phyloP scores from a whole-genome alignment of 1,284 basidiomycete species.

The Cryptococcus sp. region DNA sequence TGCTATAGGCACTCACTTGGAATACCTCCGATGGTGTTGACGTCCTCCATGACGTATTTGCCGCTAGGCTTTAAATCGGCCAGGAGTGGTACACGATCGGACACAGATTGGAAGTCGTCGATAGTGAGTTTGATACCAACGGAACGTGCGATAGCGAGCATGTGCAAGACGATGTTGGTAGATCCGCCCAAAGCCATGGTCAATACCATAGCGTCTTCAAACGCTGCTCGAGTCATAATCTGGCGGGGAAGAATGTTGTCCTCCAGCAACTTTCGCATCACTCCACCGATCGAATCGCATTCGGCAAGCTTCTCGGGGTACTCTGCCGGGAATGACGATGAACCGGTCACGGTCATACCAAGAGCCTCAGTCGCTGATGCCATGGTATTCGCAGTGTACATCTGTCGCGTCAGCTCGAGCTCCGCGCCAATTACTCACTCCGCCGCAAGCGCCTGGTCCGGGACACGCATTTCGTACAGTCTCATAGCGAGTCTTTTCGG shows the following conservation, averaged over 20 bases:
- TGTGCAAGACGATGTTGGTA: slow-evolving; percentile 89
- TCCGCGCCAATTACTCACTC: slow-evolving; percentile 61
- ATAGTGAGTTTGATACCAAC: slow-evolving; percentile 84
- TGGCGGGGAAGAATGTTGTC: slow-evolving; percentile 90
- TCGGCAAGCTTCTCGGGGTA: slow-evolving; percentile 76
- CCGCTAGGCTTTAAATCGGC: slow-evolving; percentile 94
- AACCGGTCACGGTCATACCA: slow-evolving; percentile 96
- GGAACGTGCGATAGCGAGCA: slow-evolving; percentile 90
- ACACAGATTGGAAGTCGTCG: slow-evolving; percentile 89
- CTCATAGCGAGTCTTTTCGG: slow-evolving; percentile 77
- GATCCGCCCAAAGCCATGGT: slow-evolving; percentile 94
- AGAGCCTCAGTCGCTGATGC: slow-evolving; percentile 87
- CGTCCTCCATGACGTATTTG: slow-evolving; percentile 95
- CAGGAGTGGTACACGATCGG: slow-evolving; percentile 88
- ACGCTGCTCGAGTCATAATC: slow-evolving; percentile 93
- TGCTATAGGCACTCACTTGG: slow-evolving; percentile 61
- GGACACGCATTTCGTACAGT: slow-evolving; percentile 90
- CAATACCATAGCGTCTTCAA: slow-evolving; percentile 95
- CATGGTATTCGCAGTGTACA: slow-evolving; percentile 96
- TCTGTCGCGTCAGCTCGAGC: slow-evolving; percentile 25
- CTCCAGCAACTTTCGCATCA: slow-evolving; percentile 81
- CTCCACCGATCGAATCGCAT: slow-evolving; percentile 74
- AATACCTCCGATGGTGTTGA: slow-evolving; percentile 87
- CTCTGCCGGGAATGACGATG: slow-evolving; percentile 90
- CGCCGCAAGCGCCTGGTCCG: slow-evolving; percentile 93